Base-by-base conservation (phyloP, 2,329 filamentous ascomycete species). In the Triangularia setosa region DNA sequence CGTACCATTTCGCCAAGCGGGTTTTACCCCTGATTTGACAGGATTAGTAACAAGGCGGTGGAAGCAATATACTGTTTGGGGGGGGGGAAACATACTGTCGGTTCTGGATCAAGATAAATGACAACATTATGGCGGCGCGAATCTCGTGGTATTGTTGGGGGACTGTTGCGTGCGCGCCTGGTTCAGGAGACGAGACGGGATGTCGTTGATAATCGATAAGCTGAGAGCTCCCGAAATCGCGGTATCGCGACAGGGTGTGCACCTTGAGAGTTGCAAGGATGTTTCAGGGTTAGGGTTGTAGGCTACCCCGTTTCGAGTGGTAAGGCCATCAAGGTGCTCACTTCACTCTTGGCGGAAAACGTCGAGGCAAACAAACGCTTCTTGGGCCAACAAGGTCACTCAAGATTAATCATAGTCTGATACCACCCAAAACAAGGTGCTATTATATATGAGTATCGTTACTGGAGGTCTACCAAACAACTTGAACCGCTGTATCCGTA, bases 1-100 rank as follows among this genome's bases (percentile, higher is more conserved):
- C 92, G 83, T 99, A 99, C 94, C 94, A 99, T 82, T 99, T 99
- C 69, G 95, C 95, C 69, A 99, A 86, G 72, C 95, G 91, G 72
- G 95, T 99, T 83, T 99, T 99, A 80, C 95, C 95, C 85, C 94
- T 97, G 71, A 7, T 12, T 14, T 35, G 30, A 40, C 3, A n/a
- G 35, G 35, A n/a, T 16, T 12, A 8, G 16, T 23, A 52, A 55
- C 6, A 40, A 40, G 14, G 33, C 4, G 33, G 23, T 12, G 8
- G n/a, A 48, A 12, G 33, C 27, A 12, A n/a, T n/a, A n/a, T n/a
- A n/a, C n/a, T n/a, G n/a, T n/a, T n/a, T n/a, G n/a, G n/a, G n/a
- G n/a, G n/a, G 21, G 35, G 16, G 16, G 6, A 70, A 18, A 72
- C 75, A 62, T 78, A 94, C 91, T 96, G 92, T 71, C 92, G 87